Percentiles rank a stretch among this genome's conserved stretches.
Evolutionary conservation across 345 rosid species (phyloP).

Genomic region (Jatropha curcas): DNA sequence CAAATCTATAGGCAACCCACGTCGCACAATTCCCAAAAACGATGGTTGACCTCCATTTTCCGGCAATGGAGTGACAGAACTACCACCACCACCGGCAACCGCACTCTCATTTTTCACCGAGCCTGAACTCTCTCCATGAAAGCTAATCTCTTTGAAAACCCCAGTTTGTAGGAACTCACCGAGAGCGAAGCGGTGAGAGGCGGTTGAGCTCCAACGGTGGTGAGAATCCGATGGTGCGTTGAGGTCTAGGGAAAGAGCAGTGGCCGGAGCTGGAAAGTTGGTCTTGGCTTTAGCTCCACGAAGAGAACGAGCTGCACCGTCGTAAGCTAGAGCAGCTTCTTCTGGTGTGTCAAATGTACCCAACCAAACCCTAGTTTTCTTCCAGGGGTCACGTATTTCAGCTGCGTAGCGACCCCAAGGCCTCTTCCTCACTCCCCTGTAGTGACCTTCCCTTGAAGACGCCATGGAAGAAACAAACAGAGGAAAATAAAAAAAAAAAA

Average conservation of each 20-base stretch:
- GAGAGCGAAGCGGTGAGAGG: slow-evolving; percentile 36
- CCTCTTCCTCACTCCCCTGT: slow-evolving; percentile 89
- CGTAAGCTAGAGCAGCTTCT: slow-evolving; percentile 96
- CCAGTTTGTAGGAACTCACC: slow-evolving; percentile 65
- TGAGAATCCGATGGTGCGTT: slow-evolving; percentile 46
- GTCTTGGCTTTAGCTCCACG: slow-evolving; percentile 92
- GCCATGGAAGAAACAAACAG: slow-evolving; percentile 38
- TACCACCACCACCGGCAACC: background rate
- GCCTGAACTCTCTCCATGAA: slow-evolving; percentile 21
- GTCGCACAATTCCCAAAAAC: slow-evolving; percentile 50
- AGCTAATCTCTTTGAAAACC: slow-evolving; percentile 44
- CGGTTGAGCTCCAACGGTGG: slow-evolving; percentile 23
- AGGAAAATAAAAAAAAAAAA: background rate
- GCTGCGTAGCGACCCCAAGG: slow-evolving; percentile 99
- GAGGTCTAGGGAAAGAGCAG: slow-evolving; percentile 58
- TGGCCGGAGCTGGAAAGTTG: slow-evolving; percentile 65
- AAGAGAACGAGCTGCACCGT: slow-evolving; percentile 87
- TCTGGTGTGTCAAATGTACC: slow-evolving; percentile 97
- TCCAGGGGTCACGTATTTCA: slow-evolving; percentile 97
- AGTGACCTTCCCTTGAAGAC: slow-evolving; percentile 74
- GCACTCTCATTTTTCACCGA: slow-evolving; percentile 20
- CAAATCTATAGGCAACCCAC: slow-evolving; percentile 84
- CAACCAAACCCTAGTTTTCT: slow-evolving; percentile 91
- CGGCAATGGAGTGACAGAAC: slow-evolving; percentile 20
- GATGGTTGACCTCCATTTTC: slow-evolving; percentile 33